These are phyloP conservation scores for Centaurea solstitialis DNA, from an alignment of 129 eudicot genomes.

Conservation along the genomic window DNA sequence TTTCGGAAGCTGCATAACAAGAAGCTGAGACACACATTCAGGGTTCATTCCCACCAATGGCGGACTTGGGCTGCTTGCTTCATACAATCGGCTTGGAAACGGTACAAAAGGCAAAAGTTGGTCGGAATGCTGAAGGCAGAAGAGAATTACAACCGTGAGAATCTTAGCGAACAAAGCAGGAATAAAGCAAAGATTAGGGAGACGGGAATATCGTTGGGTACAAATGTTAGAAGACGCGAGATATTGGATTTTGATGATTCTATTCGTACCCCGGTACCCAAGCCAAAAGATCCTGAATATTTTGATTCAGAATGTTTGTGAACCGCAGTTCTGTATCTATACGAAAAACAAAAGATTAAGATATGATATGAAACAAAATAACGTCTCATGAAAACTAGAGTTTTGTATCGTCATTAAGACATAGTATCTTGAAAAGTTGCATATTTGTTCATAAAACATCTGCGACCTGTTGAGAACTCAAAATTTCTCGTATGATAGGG, in stretches of 20 bases:
- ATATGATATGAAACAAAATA: background rate
- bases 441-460: background rate
- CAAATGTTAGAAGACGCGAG: conserved; percentile 22
- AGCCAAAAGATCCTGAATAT: conserved; percentile 73
- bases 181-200: conserved; percentile 21
- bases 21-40: conserved; percentile 62
- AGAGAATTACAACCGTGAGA: conserved; percentile 33
- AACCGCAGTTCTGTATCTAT: background rate
- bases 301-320: conserved; percentile 33
- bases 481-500: too few relatives aligned
- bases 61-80: conserved; percentile 93
- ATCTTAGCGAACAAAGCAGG: conserved; percentile 16
- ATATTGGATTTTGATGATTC: conserved; percentile 35
- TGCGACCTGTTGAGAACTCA: too few relatives aligned
- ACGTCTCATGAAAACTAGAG: background rate
- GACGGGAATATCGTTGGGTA: conserved; percentile 31
- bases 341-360: background rate
- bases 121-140: conserved; percentile 42
- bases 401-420: background rate
- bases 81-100: conserved; percentile 72
- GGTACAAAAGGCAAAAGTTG: conserved; percentile 48
- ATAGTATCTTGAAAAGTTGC: background rate
- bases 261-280: conserved; percentile 40
- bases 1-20: conserved; percentile 66
- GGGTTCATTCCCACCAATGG: conserved; percentile 85